Conservation (phyloP, 495 filamentous ascomycete species). For the Pyrenula aspistea region DNA sequence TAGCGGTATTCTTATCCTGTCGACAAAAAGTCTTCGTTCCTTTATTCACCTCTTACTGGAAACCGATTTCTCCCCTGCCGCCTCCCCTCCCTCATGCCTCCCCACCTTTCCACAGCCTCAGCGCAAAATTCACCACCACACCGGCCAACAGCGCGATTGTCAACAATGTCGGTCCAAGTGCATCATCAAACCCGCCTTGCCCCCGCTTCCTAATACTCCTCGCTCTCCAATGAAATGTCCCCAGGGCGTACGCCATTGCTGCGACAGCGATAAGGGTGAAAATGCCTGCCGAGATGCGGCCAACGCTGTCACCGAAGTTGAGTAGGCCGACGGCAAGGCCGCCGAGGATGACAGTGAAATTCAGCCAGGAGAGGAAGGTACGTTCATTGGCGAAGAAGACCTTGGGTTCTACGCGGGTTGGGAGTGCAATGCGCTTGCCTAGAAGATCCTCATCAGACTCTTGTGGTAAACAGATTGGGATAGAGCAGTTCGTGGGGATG, state of each 20-base stretch:
- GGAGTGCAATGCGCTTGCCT: slow-evolving; percentile 98
- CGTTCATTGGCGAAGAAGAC: slow-evolving; percentile 99
- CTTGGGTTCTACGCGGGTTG: slow-evolving; percentile 95
- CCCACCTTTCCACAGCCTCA: slow-evolving; percentile 55
- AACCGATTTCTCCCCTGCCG: too few species aligned
- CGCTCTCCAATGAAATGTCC: slow-evolving; percentile 94
- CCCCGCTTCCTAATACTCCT: slow-evolving; percentile 83
- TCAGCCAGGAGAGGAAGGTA: slow-evolving; percentile 97
- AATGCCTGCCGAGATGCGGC: slow-evolving; percentile 79
- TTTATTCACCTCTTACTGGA: too few species aligned
- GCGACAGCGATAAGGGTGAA: slow-evolving; percentile 94
- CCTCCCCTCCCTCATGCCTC: slow-evolving; percentile 2
- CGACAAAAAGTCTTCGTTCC: too few species aligned
- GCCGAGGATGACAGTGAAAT: slow-evolving; percentile 96
- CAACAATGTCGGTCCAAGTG: slow-evolving; percentile 82
- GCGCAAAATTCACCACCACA: slow-evolving; percentile 85
- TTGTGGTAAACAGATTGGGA: slow-evolving; percentile 1
- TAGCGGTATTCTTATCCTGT: too few species aligned
- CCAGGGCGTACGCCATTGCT: slow-evolving; percentile 87
- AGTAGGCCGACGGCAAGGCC: slow-evolving; percentile 90
- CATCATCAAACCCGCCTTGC: slow-evolving; percentile 92
- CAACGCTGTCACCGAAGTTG: slow-evolving; percentile 92
- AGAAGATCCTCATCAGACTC: background rate
- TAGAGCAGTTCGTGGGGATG: slow-evolving; percentile 1
- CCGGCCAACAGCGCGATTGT: slow-evolving; percentile 74